phyloP scores from a whole-genome alignment of 2,329 filamentous ascomycete species.

The Fusarium compactum region DNA sequence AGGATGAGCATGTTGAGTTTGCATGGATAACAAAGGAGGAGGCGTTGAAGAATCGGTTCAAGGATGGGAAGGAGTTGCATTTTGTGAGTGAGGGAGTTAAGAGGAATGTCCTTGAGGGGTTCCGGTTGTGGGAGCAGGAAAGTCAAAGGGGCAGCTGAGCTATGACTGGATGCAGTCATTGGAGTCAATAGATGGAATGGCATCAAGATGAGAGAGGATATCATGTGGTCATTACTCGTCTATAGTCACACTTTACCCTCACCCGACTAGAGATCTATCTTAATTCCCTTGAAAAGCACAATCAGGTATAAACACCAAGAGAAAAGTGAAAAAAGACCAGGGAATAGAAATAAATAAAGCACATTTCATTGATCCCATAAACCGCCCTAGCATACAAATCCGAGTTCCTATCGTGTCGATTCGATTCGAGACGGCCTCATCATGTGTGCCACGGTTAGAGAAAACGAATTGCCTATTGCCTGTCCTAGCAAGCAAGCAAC shows the following conservation, averaged over 20 bases:
- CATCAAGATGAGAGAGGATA: constrained; percentile 18
- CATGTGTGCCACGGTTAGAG: constrained; percentile 28
- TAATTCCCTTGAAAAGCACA: constrained; percentile 6
- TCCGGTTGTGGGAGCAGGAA: constrained; percentile 45
- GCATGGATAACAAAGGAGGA: constrained; percentile 56
- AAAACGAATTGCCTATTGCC: constrained; percentile 28
- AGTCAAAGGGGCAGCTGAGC: not conserved
- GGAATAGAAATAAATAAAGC: constrained; percentile 30
- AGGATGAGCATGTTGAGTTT: constrained; percentile 55
- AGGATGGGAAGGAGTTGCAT: constrained; percentile 46
- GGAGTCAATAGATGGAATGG: not conserved
- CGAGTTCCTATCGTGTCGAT: constrained; percentile 16
- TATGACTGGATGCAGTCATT: not conserved
- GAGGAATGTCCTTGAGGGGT: constrained; percentile 51
- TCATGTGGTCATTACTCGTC: constrained; percentile 41
- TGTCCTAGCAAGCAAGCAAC: constrained; percentile 28
- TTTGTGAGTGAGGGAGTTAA: constrained; percentile 52
- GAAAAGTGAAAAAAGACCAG: constrained; percentile 10
- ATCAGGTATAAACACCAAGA: constrained; percentile 19
- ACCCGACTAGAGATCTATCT: constrained; percentile 1
- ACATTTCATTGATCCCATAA: constrained; percentile 49
- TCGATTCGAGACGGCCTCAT: constrained; percentile 24
- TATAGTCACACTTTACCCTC: constrained; percentile 33
- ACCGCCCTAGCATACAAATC: constrained; percentile 46
- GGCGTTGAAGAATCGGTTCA: constrained; percentile 42